Conservation (phyloP, 148 eudicot genomes). For the Camellia lanceoleosa region DNA sequence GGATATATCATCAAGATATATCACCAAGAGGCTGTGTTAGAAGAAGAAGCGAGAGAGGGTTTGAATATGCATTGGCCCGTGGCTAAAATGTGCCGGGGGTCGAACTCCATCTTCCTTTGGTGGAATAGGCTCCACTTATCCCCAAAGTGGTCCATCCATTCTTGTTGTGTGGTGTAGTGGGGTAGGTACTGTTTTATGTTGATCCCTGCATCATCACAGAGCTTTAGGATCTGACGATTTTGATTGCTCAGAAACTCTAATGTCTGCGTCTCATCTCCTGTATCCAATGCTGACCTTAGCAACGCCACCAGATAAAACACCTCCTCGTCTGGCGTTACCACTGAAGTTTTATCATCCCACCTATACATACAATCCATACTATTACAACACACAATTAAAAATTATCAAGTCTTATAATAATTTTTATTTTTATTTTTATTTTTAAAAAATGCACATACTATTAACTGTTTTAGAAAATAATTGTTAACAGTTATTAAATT, state of each 20-base stretch:
- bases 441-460: no score
- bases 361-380: constrained; percentile 25
- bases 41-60: constrained; percentile 27
- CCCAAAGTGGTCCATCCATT: constrained; percentile 79
- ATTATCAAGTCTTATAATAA: no score
- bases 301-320: constrained; percentile 75
- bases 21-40: constrained; percentile 15
- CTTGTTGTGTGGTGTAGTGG: constrained; percentile 54
- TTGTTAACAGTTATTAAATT: no score
- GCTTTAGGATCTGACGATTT: constrained; percentile 51
- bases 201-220: constrained; percentile 54
- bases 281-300: constrained; percentile 64
- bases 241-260: constrained; percentile 53
- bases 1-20: neutral
- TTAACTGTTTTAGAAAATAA: no score
- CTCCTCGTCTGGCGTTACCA: constrained; percentile 74
- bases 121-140: constrained; percentile 58
- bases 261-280: constrained; percentile 54
- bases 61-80: constrained; percentile 77
- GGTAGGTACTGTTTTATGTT: constrained; percentile 75
- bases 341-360: constrained; percentile 71
- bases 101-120: constrained; percentile 55
- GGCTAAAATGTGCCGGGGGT: constrained; percentile 66
- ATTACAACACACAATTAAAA: no score
- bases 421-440: no score